Base-by-base conservation (phyloP, 2,329 filamentous ascomycete genomes). In the Neoscytalidium dimidiatum region DNA sequence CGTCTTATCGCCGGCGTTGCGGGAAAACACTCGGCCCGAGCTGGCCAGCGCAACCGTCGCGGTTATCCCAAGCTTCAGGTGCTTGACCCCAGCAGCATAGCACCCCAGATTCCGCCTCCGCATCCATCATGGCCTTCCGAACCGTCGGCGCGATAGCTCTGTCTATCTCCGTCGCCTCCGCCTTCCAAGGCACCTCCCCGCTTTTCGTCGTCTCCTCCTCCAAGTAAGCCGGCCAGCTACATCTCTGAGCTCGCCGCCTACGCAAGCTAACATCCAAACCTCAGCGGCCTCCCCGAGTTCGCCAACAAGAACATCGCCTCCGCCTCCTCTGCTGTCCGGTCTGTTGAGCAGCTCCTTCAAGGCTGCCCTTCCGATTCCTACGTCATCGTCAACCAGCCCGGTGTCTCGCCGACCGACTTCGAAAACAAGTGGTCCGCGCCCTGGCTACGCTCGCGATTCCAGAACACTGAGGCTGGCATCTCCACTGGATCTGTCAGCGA, bases 121-220 rank as follows among this genome's bases (percentile, higher is more conserved):
- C 53, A 33, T 41, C 44, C 68, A 73, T 66, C 69, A 78, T 77
- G 75, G 80, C 71, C 60, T 83, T 84, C 78, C 75, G 79, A 74
- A 75, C 74, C 66, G 70, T 83, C 53, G 76, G 79, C 71, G 78
- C 82, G 66, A 73, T 85, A 64, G 80, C 82, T 72, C 77, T 85
- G 65, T 69, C 83, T 85, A 66, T 83, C 84, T 65, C 63, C 26
- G 53, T 46, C 26, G 88, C 84, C 49, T 81, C 87, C 67, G 94
- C 92, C 28, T 95, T 97, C 77, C 88, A 87, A 68, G 90, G 97
- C 78, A 92, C 94, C 2, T 94, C 92, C 63, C 94, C 95, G 19
- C 95, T 97, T 78, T 86, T 97, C 75, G 81, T 97, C 69, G 90
- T 96, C 77, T 97, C 94, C 33, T 94, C 90, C 51, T 86, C 90